Base-by-base conservation (phyloP, 2,329 filamentous ascomycete genomes). In the Aspergillus texensis region DNA sequence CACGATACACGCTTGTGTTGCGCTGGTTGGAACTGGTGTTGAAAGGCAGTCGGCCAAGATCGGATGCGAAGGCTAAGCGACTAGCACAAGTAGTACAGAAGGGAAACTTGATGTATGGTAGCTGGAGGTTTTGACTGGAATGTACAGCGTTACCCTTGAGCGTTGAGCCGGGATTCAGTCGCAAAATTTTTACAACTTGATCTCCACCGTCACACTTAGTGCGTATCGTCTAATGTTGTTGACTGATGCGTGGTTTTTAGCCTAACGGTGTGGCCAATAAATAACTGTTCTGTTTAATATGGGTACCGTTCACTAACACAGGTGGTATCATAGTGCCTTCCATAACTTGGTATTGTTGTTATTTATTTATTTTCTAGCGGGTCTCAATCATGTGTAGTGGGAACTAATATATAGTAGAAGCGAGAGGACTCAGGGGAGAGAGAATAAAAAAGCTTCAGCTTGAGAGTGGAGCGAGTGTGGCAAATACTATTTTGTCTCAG, bases 1-100 rank as follows among this genome's bases (percentile, higher is more conserved):
- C 89, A 39, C 85, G 83, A 60, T 92, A 93, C 76, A 72, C 72
- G 6, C 78, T 78, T 34, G 84, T 94, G 16, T 77, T 97, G 62
- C 75, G 74, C 36, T 97, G 92, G 92, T 77, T 97, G 64, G 81
- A 84, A 8, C 73, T 65, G 16, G 81, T 87, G 69, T 77, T 80
- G 19, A 71, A 71, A 41, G 80, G 76, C 57, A 73, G 84, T 45
- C 73, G 71, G 62, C 75, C 76, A 21, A 63, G 63, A 28, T 70
- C 76, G 28, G 77, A 78, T 63, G 74, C 72, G 19, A 75, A 78
- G 57, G 68, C 72, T 32, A 62, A 72, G 21, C 74, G 70, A 41
- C 69, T 81, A 63, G 66, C 68, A 58, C 71, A 73, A 61, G 75
- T 78, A 28, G 74, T 76, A 21, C 72, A 67, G 53, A 70, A 70